Percentiles rank a stretch among this genome's conserved stretches.
phyloP scores from a whole-genome alignment of 371 early-diverging fungal species.

The Syncephalis plumigaleata region DNA sequence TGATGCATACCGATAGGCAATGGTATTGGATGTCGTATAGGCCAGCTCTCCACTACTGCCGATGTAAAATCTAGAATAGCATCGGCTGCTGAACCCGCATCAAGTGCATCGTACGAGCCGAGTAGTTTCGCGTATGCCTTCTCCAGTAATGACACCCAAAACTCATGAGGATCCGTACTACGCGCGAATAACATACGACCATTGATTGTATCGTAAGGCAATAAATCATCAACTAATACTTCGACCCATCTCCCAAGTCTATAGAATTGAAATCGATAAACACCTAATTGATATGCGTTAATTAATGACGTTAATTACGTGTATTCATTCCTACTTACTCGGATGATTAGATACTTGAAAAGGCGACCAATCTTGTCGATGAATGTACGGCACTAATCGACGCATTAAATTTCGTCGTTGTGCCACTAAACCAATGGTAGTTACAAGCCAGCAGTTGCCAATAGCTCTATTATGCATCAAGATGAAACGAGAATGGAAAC shows the following conservation, averaged over 20 bases:
- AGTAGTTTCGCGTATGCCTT: conserved; percentile 39
- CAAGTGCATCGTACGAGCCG: conserved; percentile 23
- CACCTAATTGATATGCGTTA: conserved; percentile 7
- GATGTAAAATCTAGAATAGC: conserved; percentile 30
- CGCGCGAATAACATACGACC: conserved; percentile 20
- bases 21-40: conserved; percentile 10
- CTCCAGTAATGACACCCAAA: conserved; percentile 34
- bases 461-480: conserved; percentile 4
- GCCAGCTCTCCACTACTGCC: conserved; percentile 5
- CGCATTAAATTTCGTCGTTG: conserved; percentile 17
- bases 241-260: conserved; percentile 34
- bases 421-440: conserved; percentile 24
- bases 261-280: conserved; percentile 28
- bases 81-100: conserved; percentile 16
- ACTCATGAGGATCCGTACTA: conserved; percentile 23
- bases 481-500: too few relatives aligned
- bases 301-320: background rate
- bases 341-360: conserved; percentile 12
- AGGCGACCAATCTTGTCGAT: conserved; percentile 1
- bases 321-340: background rate
- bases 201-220: conserved; percentile 11
- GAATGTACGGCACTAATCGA: background rate
- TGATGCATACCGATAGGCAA: background rate
- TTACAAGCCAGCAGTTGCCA: conserved; percentile 27
- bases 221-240: conserved; percentile 36